Evolutionary conservation across 1,139 yeast species (phyloP), one percentile per base, ranked within the genome.

Genomic region (Blastobotrys illinoisensis): DNA sequence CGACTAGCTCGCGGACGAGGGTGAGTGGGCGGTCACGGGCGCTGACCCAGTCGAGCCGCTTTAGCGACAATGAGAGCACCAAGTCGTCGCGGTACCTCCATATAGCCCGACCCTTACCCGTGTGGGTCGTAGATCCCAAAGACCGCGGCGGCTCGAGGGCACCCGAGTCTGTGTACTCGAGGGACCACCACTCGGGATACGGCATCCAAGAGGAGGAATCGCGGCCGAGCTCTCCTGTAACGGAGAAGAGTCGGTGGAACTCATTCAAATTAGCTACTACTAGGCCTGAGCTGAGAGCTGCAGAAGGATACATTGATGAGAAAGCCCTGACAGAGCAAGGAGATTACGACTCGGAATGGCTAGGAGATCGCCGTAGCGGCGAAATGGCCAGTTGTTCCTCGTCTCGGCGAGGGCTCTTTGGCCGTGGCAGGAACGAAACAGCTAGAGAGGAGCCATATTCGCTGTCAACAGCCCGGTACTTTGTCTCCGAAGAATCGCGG

Each of bases 401-500:
- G 11, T 32, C 40, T 13, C 14, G 40, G 16, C 40, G 40, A n/a
- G 40, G 40, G 16, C 40, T 32, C 16, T 32, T 32, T n/a, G 16
- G 16, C 7, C 40, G 40, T n/a, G 40, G 46, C 21, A 20, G 47
- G 45, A 9, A 18, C 46, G 46, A 19, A 5, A 18, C 18, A 18
- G 19, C 32, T 46, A 51, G 53, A 20, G 53, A 24, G 16, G 63
- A 55, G 40, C 62, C 64, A 3, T 46, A 46, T 23, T 16, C 57
- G 4, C 20, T 60, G n/a, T 62, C 65, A 4, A 51, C 61, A 9
- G 64, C 64, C 6, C 50, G 65, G 26, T 63, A 66, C 48, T 62
- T 65, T 44, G 60, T 66, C 14, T 61, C 69, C 1, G 65, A 64
- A 21, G 67, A 65, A 46, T 59, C 67, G 1, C 57, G 68, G 57